Conservation (phyloP, 495 filamentous ascomycete species). For the Parmelia sp. region DNA sequence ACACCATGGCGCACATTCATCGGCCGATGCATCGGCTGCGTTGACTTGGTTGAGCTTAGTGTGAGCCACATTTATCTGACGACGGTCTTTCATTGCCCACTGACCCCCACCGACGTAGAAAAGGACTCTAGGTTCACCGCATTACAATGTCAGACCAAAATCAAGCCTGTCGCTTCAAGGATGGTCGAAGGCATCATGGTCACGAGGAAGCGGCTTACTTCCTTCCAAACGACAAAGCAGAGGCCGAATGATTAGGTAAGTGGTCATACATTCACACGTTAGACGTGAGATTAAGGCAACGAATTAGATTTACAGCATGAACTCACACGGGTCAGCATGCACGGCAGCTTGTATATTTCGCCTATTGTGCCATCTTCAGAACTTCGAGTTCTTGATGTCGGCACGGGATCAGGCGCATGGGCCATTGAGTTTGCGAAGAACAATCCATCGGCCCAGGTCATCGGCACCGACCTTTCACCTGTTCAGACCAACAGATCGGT, state of each 20-base stretch:
- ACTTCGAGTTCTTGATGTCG: neutral
- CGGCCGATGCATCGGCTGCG: too few relatives aligned
- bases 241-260: neutral
- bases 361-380: neutral
- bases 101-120: neutral
- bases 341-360: neutral
- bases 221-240: neutral
- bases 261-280: neutral
- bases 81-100: neutral
- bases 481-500: neutral
- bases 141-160: neutral
- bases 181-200: neutral
- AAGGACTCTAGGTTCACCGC: too few relatives aligned
- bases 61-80: neutral
- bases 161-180: neutral
- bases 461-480: neutral
- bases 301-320: neutral
- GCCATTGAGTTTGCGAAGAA: neutral
- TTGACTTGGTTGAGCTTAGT: neutral
- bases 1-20: neutral
- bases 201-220: neutral
- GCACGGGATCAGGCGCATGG: neutral
- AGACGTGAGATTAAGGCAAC: neutral
- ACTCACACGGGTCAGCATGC: neutral
- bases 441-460: neutral